phyloP scores from a whole-genome alignment of 305 asterid genomes.

The Solanum chacoense region DNA sequence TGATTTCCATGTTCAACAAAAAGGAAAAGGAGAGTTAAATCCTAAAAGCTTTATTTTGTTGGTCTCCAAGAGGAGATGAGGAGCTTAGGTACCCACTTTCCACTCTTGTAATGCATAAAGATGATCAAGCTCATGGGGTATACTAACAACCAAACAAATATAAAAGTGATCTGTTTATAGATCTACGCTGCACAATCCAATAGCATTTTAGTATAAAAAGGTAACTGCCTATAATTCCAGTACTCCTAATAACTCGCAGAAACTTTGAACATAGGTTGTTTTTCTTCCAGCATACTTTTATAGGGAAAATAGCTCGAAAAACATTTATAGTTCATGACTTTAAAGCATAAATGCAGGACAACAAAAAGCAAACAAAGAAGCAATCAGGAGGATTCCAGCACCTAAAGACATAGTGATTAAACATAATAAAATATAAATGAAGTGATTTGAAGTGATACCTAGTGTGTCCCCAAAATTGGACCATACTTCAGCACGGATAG shows the following conservation, averaged over 20 bases:
- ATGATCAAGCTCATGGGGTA: background rate
- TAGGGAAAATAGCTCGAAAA: background rate
- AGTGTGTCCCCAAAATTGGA: slow-evolving; percentile 70
- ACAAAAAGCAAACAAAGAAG: background rate
- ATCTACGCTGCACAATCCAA: background rate
- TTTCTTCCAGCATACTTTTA: background rate
- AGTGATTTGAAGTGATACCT: slow-evolving; percentile 30
- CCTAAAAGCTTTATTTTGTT: background rate
- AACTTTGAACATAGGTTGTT: background rate
- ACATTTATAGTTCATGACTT: background rate
- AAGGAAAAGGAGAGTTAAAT: background rate
- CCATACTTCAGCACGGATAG: slow-evolving; percentile 73
- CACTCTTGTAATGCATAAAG: background rate
- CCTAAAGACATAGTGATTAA: background rate
- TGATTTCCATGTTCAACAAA: background rate
- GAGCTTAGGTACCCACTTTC: background rate
- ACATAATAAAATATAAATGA: background rate
- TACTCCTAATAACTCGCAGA: background rate
- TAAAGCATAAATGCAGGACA: background rate
- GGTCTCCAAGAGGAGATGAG: background rate
- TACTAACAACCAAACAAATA: background rate
- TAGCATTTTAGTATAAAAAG: background rate
- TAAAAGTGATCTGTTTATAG: background rate
- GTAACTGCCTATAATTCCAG: background rate
- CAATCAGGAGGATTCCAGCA: background rate